These are phyloP conservation scores for Floccularia luteovirens DNA, from an alignment of 768 basidiomycete species.

Conservation along the genomic window DNA sequence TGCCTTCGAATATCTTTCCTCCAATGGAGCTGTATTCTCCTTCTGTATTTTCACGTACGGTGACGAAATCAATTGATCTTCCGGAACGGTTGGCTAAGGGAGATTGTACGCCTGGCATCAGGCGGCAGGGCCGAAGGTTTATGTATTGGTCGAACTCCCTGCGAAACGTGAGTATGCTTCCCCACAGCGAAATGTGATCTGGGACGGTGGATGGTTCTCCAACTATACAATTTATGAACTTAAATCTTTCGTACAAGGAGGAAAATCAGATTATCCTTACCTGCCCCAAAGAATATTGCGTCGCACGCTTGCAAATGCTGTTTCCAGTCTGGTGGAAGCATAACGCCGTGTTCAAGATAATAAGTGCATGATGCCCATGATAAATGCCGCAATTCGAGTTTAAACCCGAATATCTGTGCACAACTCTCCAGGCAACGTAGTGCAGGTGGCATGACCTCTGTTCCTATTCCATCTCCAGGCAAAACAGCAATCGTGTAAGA, in stretches of 20 bases:
- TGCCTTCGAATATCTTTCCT: slow-evolving; percentile 32
- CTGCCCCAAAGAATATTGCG: slow-evolving; percentile 42
- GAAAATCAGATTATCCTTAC: slow-evolving; percentile 9
- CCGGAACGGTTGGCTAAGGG: slow-evolving; percentile 35
- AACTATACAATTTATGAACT: slow-evolving; percentile 16
- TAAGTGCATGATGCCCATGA: slow-evolving; percentile 43
- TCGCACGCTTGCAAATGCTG: slow-evolving; percentile 29
- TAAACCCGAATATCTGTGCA: slow-evolving; percentile 34
- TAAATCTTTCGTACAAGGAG: neutral
- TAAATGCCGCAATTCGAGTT: slow-evolving; percentile 34
- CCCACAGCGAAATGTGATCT: slow-evolving; percentile 53
- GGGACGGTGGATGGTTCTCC: slow-evolving; percentile 41
- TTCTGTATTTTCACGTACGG: slow-evolving; percentile 50
- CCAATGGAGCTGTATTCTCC: slow-evolving; percentile 48
- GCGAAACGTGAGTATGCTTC: slow-evolving; percentile 40
- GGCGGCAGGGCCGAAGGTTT: slow-evolving; percentile 39
- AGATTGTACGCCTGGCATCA: slow-evolving; percentile 38
- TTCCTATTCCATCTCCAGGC: slow-evolving; percentile 47
- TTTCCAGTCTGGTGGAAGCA: slow-evolving; percentile 37
- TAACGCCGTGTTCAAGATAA: slow-evolving; percentile 35
- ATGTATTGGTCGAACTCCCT: slow-evolving; percentile 46
- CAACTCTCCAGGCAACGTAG: slow-evolving; percentile 36
- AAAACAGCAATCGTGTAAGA: slow-evolving; percentile 37
- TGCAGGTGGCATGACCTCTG: slow-evolving; percentile 43
- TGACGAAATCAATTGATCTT: slow-evolving; percentile 42